Conservation (phyloP, 495 filamentous ascomycete genomes). For the Trypethelium eluteriae region DNA sequence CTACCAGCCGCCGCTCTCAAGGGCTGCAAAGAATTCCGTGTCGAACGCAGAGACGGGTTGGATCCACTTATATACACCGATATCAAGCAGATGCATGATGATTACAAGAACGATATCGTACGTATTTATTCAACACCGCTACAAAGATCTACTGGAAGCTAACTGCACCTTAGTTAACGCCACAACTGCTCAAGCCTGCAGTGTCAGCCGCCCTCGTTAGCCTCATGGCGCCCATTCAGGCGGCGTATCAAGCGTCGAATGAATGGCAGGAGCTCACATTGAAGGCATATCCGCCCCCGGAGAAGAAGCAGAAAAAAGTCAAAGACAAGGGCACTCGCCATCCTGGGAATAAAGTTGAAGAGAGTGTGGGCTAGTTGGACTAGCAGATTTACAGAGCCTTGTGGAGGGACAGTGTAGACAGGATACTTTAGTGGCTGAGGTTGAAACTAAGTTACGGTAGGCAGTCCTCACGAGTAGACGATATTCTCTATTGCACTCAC, state of each 20-base stretch:
- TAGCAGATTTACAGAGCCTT: too few species aligned
- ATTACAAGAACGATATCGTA: conserved; percentile 76
- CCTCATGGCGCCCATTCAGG: conserved; percentile 68
- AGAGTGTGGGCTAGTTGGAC: too few species aligned
- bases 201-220: conserved; percentile 59
- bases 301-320: conserved; percentile 50
- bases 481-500: too few species aligned
- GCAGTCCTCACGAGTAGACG: too few species aligned
- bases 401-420: too few species aligned
- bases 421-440: too few species aligned
- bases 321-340: conserved; percentile 72
- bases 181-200: conserved; percentile 75
- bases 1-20: too few species aligned
- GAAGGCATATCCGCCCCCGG: conserved; percentile 73
- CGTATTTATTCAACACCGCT: conserved; percentile 27
- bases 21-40: conserved; percentile 13
- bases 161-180: conserved; percentile 54
- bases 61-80: conserved; percentile 71
- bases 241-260: conserved; percentile 54
- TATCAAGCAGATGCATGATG: conserved; percentile 62
- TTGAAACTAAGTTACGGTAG: too few species aligned
- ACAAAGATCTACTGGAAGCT: neutral
- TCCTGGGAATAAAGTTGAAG: conserved; percentile 36
- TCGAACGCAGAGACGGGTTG: conserved; percentile 47
- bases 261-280: conserved; percentile 78